Evolutionary conservation across 345 rosid genomes (phyloP).

Genomic region (Gossypium stocksii): DNA sequence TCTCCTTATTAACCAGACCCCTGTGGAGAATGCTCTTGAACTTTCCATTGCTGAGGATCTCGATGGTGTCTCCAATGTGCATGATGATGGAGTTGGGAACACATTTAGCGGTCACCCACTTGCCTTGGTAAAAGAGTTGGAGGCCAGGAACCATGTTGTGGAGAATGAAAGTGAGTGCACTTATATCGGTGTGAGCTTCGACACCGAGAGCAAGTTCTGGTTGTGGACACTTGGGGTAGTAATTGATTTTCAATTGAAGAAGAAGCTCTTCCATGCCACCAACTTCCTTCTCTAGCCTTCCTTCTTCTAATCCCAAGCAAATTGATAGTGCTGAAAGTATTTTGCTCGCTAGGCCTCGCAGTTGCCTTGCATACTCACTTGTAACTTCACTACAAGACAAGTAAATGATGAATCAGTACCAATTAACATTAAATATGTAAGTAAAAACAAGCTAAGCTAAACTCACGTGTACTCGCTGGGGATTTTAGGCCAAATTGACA

Average conservation of each 20-base stretch:
- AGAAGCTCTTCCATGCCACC: background rate
- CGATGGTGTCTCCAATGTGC: background rate
- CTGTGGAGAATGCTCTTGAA: conserved; percentile 4
- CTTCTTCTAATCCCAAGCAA: conserved; percentile 1
- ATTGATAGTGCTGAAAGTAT: background rate
- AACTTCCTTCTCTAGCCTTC: conserved; percentile 1
- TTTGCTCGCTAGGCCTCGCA: conserved; percentile 1
- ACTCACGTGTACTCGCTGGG: conserved; percentile 8
- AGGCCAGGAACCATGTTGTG: conserved; percentile 7
- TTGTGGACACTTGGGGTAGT: conserved; percentile 1
- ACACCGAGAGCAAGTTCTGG: conserved; percentile 3
- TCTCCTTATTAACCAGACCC: conserved; percentile 3
- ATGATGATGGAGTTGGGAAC: conserved; percentile 4
- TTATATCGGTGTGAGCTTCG: conserved; percentile 5
- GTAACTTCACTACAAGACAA: background rate
- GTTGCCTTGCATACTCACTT: conserved; percentile 8
- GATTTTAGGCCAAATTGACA: conserved; percentile 4
- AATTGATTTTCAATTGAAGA: conserved; percentile 5
- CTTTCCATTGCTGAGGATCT: conserved; percentile 3
- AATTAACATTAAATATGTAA: background rate
- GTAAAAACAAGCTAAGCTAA: background rate
- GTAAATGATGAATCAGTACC: background rate
- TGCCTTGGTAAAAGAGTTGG: conserved; percentile 3
- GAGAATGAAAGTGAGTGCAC: conserved; percentile 8
- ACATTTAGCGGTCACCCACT: conserved; percentile 1